These are phyloP conservation scores for Pyrenula massariospora DNA, from an alignment of 495 filamentous ascomycete species.

Conservation along the genomic window DNA sequence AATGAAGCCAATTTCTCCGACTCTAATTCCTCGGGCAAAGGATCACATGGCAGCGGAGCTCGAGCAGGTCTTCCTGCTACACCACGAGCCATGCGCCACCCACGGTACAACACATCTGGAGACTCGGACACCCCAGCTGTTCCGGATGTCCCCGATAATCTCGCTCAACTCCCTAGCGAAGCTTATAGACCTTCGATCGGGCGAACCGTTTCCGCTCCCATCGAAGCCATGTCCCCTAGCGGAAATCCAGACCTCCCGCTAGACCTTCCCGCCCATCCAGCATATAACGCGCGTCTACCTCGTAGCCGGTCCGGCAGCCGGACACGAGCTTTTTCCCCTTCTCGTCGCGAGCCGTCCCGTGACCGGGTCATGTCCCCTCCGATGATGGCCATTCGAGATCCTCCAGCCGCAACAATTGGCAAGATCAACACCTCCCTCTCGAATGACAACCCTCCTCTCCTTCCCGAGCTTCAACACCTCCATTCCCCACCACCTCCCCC, in stretches of 20 bases:
- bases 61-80: constrained; percentile 67
- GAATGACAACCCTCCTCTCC: constrained; percentile 43
- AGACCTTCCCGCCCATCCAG: constrained; percentile 42
- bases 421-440: constrained; percentile 18
- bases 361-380: constrained; percentile 19
- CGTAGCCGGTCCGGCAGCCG: constrained; percentile 34
- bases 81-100: constrained; percentile 73
- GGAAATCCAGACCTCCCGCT: constrained; percentile 23
- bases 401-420: constrained; percentile 4
- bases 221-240: constrained; percentile 39
- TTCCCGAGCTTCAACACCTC: constrained; percentile 80
- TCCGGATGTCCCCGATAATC: constrained; percentile 49
- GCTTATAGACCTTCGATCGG: constrained; percentile 50
- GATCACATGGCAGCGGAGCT: constrained; percentile 18
- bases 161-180: constrained; percentile 45
- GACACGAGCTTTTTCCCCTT: constrained; percentile 12
- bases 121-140: constrained; percentile 48
- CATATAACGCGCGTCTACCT: constrained; percentile 41
- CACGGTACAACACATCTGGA: constrained; percentile 48
- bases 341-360: constrained; percentile 1
- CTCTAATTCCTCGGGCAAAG: constrained; percentile 20
- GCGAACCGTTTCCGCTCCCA: constrained; percentile 64
- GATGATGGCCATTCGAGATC: constrained; percentile 35
- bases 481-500: constrained; percentile 53
- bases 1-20: constrained; percentile 33